Evolutionary conservation across 108 stramenopile genomes (phyloP).

Genomic region (Skeletonema tropicum): DNA sequence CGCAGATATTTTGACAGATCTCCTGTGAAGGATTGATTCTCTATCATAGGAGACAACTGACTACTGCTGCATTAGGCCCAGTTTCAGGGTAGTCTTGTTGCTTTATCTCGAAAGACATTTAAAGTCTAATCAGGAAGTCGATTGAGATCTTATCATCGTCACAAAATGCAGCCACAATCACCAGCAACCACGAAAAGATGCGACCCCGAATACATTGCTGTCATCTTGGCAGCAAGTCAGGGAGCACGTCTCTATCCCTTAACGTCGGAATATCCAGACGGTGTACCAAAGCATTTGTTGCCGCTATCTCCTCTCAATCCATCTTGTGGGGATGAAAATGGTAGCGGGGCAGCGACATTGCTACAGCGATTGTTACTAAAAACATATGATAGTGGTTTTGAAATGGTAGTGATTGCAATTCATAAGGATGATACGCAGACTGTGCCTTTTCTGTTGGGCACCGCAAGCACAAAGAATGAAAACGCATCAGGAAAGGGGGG

Average conservation of each 20-base stretch:
- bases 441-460: conserved; percentile 35
- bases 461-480: not conserved
- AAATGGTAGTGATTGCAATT: conserved; percentile 60
- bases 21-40: too few relatives aligned
- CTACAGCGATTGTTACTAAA: conserved; percentile 50
- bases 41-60: too few relatives aligned
- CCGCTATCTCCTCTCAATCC: conserved; percentile 40
- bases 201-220: conserved; percentile 57
- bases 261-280: conserved; percentile 48
- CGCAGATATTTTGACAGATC: too few relatives aligned
- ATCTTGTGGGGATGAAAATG: conserved; percentile 1
- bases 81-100: too few relatives aligned
- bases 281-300: conserved; percentile 74
- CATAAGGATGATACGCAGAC: conserved; percentile 58
- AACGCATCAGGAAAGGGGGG: not conserved
- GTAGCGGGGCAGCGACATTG: conserved; percentile 39
- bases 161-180: not conserved
- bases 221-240: conserved; percentile 69
- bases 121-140: too few relatives aligned
- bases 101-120: too few relatives aligned
- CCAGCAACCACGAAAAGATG: conserved; percentile 4
- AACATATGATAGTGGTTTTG: conserved; percentile 35
- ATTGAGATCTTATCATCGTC: too few relatives aligned
- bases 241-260: conserved; percentile 80
- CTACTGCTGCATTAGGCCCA: too few relatives aligned